Evolutionary conservation across 768 basidiomycete genomes (phyloP).

Genomic region (Strobilomyces confusus): DNA sequence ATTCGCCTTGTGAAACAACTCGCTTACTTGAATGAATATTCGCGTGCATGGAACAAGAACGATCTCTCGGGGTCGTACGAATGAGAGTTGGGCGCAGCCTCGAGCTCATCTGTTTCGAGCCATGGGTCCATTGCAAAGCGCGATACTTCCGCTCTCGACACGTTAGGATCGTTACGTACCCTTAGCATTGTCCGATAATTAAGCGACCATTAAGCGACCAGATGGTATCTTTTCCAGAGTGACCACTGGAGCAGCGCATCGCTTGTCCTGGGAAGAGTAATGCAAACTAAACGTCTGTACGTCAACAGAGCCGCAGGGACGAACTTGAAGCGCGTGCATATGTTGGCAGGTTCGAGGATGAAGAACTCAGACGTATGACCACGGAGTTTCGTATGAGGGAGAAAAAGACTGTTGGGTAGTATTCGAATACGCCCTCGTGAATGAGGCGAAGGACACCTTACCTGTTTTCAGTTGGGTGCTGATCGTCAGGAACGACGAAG

Average conservation of each 20-base stretch:
- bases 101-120: conserved; percentile 66
- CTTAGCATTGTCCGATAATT: conserved; percentile 64
- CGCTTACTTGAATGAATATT: conserved; percentile 74
- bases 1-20: neutral
- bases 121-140: conserved; percentile 65
- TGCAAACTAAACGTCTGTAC: conserved; percentile 45
- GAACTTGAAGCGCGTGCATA: conserved; percentile 33
- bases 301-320: conserved; percentile 3
- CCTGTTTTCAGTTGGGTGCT: too few species aligned
- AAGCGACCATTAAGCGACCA: conserved; percentile 80
- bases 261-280: conserved; percentile 77
- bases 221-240: conserved; percentile 58
- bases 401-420: too few species aligned
- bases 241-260: conserved; percentile 27
- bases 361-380: conserved; percentile 53
- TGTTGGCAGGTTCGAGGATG: conserved; percentile 62
- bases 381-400: too few species aligned
- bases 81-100: conserved; percentile 57
- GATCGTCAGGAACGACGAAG: too few species aligned
- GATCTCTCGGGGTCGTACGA: conserved; percentile 64
- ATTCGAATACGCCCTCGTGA: too few species aligned
- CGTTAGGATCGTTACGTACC: conserved; percentile 43
- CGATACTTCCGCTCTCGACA: conserved; percentile 49
- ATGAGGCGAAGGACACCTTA: too few species aligned
- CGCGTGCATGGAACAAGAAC: conserved; percentile 66